A percentile compares a stretch with the other conserved stretches of the same genome.
Evolutionary conservation across 2,329 filamentous ascomycete species (phyloP).

Genomic region (Colletotrichum siamense): DNA sequence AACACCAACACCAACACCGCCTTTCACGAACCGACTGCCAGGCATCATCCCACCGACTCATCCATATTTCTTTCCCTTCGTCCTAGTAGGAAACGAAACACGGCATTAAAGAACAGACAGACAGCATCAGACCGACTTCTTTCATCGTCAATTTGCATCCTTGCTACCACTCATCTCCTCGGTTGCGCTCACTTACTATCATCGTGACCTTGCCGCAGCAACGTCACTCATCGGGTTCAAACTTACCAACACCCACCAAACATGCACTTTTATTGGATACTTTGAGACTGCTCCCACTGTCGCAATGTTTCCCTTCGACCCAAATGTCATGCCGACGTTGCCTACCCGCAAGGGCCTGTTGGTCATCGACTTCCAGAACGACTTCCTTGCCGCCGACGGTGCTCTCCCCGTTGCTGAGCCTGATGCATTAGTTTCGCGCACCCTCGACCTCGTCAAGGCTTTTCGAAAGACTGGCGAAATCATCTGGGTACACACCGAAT

Average conservation of each 20-base stretch:
- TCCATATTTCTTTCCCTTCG: not conserved
- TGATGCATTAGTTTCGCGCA: slow-evolving; percentile 69
- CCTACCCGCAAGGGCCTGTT: slow-evolving; percentile 74
- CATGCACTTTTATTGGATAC: not conserved
- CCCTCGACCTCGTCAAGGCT: slow-evolving; percentile 68
- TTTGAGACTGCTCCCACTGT: not conserved
- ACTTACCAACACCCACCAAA: not conserved
- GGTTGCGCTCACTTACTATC: not conserved
- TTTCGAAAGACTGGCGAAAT: slow-evolving; percentile 78
- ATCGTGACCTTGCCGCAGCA: not conserved
- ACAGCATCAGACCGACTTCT: not conserved
- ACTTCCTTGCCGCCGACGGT: slow-evolving; percentile 76
- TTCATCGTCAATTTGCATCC: not conserved
- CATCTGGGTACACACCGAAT: slow-evolving; percentile 85
- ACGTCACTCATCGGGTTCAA: not conserved
- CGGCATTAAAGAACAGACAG: not conserved
- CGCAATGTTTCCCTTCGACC: slow-evolving; percentile 63
- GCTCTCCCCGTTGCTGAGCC: slow-evolving; percentile 70
- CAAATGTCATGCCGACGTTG: slow-evolving; percentile 59
- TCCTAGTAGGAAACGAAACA: not conserved
- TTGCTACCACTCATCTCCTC: not conserved
- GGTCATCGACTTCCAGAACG: slow-evolving; percentile 87
- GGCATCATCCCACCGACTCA: not conserved
- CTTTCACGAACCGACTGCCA: not conserved
- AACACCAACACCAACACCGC: not conserved